Percentiles rank a stretch among this genome's conserved stretches.
Evolutionary conservation across 768 basidiomycete genomes (phyloP).

Genomic region (Rhizopogon sp.): DNA sequence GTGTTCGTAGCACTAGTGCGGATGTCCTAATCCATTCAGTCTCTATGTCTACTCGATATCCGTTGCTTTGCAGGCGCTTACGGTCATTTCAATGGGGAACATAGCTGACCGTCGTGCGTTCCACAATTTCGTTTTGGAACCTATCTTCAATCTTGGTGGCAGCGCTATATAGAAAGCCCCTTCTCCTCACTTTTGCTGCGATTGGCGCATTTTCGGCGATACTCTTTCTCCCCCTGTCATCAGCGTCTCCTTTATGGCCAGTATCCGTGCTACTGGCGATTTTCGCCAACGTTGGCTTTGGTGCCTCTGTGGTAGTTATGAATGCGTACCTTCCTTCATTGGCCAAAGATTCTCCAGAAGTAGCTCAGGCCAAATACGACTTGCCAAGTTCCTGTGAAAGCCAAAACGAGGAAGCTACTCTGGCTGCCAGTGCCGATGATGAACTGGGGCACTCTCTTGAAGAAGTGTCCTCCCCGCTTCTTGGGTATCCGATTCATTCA

Average conservation of each 20-base stretch:
- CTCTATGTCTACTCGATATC: constrained; percentile 86
- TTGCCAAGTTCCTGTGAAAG: constrained; percentile 11
- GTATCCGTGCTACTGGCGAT: constrained; percentile 67
- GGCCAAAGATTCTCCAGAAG: constrained; percentile 61
- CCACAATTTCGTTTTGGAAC: background rate
- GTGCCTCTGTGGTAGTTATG: constrained; percentile 82
- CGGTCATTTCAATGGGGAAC: constrained; percentile 90
- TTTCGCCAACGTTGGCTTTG: constrained; percentile 80
- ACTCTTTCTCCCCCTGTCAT: constrained; percentile 69
- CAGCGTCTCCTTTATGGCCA: constrained; percentile 65
- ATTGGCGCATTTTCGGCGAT: constrained; percentile 66
- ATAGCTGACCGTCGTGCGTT: constrained; percentile 85
- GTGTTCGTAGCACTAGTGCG: background rate
- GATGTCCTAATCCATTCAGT: constrained; percentile 32
- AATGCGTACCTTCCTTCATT: constrained; percentile 83
- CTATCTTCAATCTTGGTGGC: constrained; percentile 11
- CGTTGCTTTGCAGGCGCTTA: constrained; percentile 87
- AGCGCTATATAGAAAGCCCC: constrained; percentile 68
- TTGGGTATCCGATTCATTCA: constrained; percentile 12
- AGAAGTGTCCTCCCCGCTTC: constrained; percentile 35
- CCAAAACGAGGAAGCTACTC: constrained; percentile 9
- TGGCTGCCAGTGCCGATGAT: constrained; percentile 5
- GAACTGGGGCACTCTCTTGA: constrained; percentile 21
- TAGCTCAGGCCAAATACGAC: constrained; percentile 35
- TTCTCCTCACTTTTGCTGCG: constrained; percentile 72